Percentiles rank a stretch among this genome's conserved stretches.
Evolutionary conservation across 208 protist species (phyloP).

Genomic region (Acanthamoeba sp.): DNA sequence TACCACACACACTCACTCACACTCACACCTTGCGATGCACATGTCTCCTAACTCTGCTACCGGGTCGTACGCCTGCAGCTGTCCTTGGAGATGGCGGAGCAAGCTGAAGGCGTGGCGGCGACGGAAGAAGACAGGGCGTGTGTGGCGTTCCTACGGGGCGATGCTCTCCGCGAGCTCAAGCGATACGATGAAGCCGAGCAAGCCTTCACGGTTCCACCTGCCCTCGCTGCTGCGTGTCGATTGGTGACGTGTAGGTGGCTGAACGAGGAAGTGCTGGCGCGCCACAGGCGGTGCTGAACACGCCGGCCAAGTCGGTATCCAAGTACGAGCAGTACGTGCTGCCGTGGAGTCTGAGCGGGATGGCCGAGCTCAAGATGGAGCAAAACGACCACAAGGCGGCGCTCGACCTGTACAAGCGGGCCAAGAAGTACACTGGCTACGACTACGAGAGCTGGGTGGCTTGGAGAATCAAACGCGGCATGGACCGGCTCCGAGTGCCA

Average conservation of each 20-base stretch:
- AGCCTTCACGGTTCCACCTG: background rate
- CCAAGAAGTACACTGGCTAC: conserved; percentile 47
- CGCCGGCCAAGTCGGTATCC: conserved; percentile 7
- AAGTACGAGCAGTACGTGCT: conserved; percentile 36
- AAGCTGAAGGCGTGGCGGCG: background rate
- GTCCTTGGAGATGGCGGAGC: background rate
- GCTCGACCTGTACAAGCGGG: conserved; percentile 2
- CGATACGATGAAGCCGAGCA: background rate
- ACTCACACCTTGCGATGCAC: background rate
- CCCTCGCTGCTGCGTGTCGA: background rate
- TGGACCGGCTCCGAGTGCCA: conserved; percentile 14
- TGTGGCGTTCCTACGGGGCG: conserved; percentile 2
- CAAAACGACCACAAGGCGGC: conserved; percentile 42
- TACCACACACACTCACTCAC: too few species aligned
- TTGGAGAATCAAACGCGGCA: conserved; percentile 37
- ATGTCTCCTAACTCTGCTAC: background rate
- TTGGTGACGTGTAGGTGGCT: background rate
- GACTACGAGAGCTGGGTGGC: conserved; percentile 45
- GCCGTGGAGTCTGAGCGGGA: conserved; percentile 33
- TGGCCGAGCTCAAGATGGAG: conserved; percentile 45
- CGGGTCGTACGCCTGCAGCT: background rate
- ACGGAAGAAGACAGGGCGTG: background rate
- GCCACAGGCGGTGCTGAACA: conserved; percentile 7
- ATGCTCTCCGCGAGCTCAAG: background rate
- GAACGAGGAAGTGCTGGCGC: background rate